Base-by-base conservation (phyloP, 1,284 basidiomycete genomes). In the Boletus subluridellus region DNA sequence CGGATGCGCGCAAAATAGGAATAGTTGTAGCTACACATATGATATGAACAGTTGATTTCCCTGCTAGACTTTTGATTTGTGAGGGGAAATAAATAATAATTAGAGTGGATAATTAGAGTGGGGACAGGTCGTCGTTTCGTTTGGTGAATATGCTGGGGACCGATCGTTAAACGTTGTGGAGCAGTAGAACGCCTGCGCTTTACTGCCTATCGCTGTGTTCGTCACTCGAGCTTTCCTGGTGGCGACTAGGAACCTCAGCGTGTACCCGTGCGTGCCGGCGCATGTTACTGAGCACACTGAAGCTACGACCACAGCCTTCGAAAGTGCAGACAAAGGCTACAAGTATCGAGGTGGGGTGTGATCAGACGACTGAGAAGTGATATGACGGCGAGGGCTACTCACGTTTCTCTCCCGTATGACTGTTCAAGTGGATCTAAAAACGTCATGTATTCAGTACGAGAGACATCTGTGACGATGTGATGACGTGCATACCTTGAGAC, bases 241-340 rank as follows among this genome's bases (percentile, higher is more conserved):
- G 72, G 62, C 73, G 75, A 54, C 65, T 66, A 26, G 72, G 60
- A 45, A 63, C 64, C 49, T 78, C 77, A n/a, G 73, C 78, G 67
- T 92, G 89, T 26, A 87, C 86, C 58, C 89, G 83, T 57, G 88
- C 84, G 70, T 92, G 90, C 57, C 90, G 80, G 60, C 90, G 86
- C 90, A 92, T 92, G 77, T 92, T 92, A 71, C 89, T 91, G 68
- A 91, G 82, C 54, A 92, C 90, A 70, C 89, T 91, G 74, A 92
- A 92, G 68, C 85, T 85, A 54, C 90, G 84, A 9, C 87, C 87
- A 72, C 90, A 92, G 59, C 82, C 83, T 60, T 86, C 83, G 57
- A 85, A 82, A 15, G 89, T 84, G 71, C 90, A 92, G 55, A 80
- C 76, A 74, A 89, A 91, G 21, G 90, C 90, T 92, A 72, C 53